Percentiles rank a stretch among this genome's conserved stretches.
These are phyloP conservation scores for Stephania yunnanensis DNA, from an alignment of 164 flowering plant species.

Conservation along the genomic window DNA sequence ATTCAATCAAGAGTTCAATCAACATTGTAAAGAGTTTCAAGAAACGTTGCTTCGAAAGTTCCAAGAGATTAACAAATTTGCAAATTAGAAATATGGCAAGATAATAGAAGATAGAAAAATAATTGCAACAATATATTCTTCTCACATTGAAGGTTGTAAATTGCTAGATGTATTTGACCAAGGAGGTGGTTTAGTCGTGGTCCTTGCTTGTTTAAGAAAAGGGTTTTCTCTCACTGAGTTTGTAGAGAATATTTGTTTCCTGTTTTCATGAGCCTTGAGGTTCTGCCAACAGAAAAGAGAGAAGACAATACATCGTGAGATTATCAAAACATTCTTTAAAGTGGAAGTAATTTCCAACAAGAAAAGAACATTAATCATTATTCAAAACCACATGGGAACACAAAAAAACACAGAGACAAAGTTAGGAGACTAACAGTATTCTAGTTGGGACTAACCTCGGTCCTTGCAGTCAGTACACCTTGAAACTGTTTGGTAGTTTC, in stretches of 20 bases:
- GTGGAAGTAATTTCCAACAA: not conserved
- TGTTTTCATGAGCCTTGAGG: slow-evolving; percentile 81
- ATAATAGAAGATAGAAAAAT: too few relatives aligned
- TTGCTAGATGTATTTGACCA: slow-evolving; percentile 53
- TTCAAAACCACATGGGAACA: too few relatives aligned
- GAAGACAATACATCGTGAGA: not conserved
- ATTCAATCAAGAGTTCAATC: too few relatives aligned
- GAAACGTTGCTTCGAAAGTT: too few relatives aligned
- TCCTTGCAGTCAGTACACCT: slow-evolving; percentile 70
- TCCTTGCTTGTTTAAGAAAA: slow-evolving; percentile 34
- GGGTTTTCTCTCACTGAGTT: slow-evolving; percentile 53
- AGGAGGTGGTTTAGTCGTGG: slow-evolving; percentile 63
- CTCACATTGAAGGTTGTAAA: slow-evolving; percentile 41
- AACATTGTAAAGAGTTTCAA: too few relatives aligned
- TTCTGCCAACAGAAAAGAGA: slow-evolving; percentile 37
- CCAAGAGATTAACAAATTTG: too few relatives aligned
- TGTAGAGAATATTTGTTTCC: slow-evolving; percentile 79
- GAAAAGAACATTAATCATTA: not conserved
- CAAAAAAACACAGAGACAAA: not conserved
- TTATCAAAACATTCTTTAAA: not conserved
- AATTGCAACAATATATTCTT: too few relatives aligned
- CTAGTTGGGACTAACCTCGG: slow-evolving; percentile 42
- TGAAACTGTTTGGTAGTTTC: slow-evolving; percentile 76
- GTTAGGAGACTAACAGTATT: not conserved
- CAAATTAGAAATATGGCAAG: too few relatives aligned